phyloP scores from a whole-genome alignment of 805 yeast genomes.

The Cyberlindnera sargentensis region DNA sequence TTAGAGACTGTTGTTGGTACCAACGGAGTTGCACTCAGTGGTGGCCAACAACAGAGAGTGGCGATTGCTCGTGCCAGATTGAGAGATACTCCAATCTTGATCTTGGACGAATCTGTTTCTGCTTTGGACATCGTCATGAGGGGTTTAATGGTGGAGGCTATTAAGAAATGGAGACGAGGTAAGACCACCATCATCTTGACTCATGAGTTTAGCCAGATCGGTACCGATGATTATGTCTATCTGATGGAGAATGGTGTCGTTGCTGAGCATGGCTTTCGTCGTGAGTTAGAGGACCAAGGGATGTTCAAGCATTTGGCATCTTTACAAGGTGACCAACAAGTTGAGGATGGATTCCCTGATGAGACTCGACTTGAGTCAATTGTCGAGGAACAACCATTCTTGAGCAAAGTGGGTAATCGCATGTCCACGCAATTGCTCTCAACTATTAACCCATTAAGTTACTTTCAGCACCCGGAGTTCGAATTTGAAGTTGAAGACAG shows the following conservation, averaged over 20 bases:
- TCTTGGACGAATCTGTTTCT: constrained; percentile 81
- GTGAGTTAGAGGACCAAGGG: constrained; percentile 23
- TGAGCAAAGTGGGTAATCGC: constrained; percentile 3
- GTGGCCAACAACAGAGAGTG: constrained; percentile 86
- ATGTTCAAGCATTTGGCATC: constrained; percentile 14
- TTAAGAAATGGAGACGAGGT: constrained; percentile 54
- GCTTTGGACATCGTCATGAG: constrained; percentile 62
- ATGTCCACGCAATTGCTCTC: constrained; percentile 18
- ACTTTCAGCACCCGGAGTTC: constrained; percentile 5
- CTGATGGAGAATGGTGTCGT: constrained; percentile 55
- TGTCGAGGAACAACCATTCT: not conserved
- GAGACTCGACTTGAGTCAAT: not conserved
- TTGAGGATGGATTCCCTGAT: not conserved
- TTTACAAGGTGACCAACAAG: constrained; percentile 11
- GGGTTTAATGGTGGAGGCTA: constrained; percentile 36
- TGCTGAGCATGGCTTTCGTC: constrained; percentile 35
- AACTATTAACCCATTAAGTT: constrained; percentile 14
- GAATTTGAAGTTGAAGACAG: constrained; percentile 5
- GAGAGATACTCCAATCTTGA: constrained; percentile 64
- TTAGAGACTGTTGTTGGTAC: constrained; percentile 43
- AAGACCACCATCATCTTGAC: constrained; percentile 78
- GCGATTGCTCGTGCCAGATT: constrained; percentile 79
- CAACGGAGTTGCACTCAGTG: constrained; percentile 54
- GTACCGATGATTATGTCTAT: constrained; percentile 48
- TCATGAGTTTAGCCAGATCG: constrained; percentile 62